Evolutionary conservation across 192 early-diverging fungal genomes (phyloP).

Genomic region (Mortierella alpina): DNA sequence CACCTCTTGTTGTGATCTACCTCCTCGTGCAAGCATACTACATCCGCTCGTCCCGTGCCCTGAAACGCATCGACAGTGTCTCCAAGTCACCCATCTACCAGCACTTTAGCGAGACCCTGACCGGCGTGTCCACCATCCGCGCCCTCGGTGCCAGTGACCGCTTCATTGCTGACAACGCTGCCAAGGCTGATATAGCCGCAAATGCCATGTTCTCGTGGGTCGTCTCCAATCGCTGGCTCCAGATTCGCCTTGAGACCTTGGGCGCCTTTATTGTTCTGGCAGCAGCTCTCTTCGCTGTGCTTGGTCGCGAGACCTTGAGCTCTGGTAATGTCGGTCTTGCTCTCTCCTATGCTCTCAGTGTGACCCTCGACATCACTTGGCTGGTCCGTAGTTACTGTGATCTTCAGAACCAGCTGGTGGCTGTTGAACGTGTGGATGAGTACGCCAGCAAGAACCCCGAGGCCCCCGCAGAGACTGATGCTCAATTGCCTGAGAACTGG

Average conservation of each 20-base stretch:
- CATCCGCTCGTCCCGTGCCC: constrained; percentile 77
- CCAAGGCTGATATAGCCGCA: constrained; percentile 41
- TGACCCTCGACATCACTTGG: constrained; percentile 80
- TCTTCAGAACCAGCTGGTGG: constrained; percentile 73
- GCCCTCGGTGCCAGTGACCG: constrained; percentile 70
- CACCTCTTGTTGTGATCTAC: constrained; percentile 65
- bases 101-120: constrained; percentile 72
- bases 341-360: constrained; percentile 81
- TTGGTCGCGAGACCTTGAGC: constrained; percentile 63
- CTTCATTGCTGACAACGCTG: constrained; percentile 45
- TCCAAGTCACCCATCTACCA: constrained; percentile 86
- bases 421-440: constrained; percentile 84
- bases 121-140: constrained; percentile 73
- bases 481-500: constrained; percentile 50
- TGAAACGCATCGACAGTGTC: constrained; percentile 87
- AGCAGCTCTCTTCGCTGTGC: constrained; percentile 77
- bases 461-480: constrained; percentile 56
- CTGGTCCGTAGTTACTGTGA: constrained; percentile 68
- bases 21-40: constrained; percentile 69
- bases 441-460: constrained; percentile 86
- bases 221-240: constrained; percentile 77
- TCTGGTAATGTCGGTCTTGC: constrained; percentile 79
- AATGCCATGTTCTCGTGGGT: constrained; percentile 84
- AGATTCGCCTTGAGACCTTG: constrained; percentile 85
- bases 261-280: constrained; percentile 82